Evolutionary conservation across 352 stramenopile genomes (phyloP), one percentile per base, ranked within the genome.

Genomic region (Albugo laibachii): DNA sequence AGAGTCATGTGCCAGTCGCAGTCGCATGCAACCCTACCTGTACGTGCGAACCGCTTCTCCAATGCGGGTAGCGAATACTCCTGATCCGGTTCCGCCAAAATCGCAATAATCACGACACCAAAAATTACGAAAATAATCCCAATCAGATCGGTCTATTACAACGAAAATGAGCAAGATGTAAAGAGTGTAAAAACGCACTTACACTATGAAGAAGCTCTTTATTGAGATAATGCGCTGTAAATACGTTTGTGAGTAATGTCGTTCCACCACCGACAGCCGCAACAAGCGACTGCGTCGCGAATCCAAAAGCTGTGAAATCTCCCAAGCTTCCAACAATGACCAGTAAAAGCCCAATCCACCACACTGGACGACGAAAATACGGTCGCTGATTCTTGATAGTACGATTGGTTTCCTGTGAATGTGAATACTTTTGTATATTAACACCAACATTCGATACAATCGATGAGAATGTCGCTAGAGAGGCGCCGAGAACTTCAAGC

Each of bases 341-440:
- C 36, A 92, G 63, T 13, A 64, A 53, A 6, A 93, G 57, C 0
- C 83, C 83, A 36, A 93, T 6, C 73, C 78, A 88, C 83, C 83
- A 94, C 37, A 93, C 57, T 21, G 83, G 83, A 8, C 83, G 80
- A n/a, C 63, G 68, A 18, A 91, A 62, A 60, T 93, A 94, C 18
- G 77, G 61, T 11, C 68, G 65, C 41, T 80, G 79, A 19, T 70
- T 54, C n/a, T 48, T 46, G 18, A 54, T 49, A 4, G 74, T 66
- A 21, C 56, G 51, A 39, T 52, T 44, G 10, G 66, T 54, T 48
- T 94, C 80, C 13, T 57, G 56, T 5, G 62, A 64, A 56, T 93
- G 80, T 39, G 74, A 91, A 54, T 80, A 88, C 61, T 94, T 93
- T 53, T 94, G 78, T 24, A 92, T 70, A 52, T 94, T 94, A 27